Evolutionary conservation across 768 basidiomycete genomes (phyloP), one percentile per base, ranked within the genome.

Genomic region (Lanmaoa rubissima): DNA sequence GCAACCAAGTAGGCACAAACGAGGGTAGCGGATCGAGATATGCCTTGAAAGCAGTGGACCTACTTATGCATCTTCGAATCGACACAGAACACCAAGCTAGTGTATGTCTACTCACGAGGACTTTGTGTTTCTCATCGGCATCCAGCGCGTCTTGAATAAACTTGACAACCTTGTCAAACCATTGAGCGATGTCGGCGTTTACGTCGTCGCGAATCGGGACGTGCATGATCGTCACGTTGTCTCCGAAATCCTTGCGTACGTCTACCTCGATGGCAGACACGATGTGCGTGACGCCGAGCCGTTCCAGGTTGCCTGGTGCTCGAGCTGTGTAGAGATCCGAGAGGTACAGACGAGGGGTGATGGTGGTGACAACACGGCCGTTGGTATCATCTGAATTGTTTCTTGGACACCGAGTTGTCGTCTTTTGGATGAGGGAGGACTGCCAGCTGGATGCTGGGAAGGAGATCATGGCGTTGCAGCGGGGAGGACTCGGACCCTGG

Each of bases 21-120:
- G 28, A 90, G 80, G 5, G 87, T 90, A 1, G 90, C 80, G 42
- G 87, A 88, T 24, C 90, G 80, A 62, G 87, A 88, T 55, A 90
- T 79, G 41, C 90, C 90, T 70, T 85, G 83, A 40, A 84, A 70
- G 67, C 90, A 92, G 69, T 92, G 90, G 13, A 92, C 87, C 88
- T 90, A 32, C 51, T 5, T 41, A 35, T 17, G 10, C 46, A 39
- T 47, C 41, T 32, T 54, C 44, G 35, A 43, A 51, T 45, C 50
- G 38, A 21, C 39, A n/a, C 21, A 47, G 19, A 17, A 48, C 12
- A n/a, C 39, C 41, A 24, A 46, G 8, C 19, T 7, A 38, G 21
- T 11, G 26, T 17, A 32, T 46, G 31, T 41, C 43, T 51, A 66
- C 83, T 59, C 58, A 85, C 83, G 61, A 85, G 65, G 11, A 85